Evolutionary conservation across 305 asterid genomes (phyloP).

Genomic region (Fraxinus albicans): DNA sequence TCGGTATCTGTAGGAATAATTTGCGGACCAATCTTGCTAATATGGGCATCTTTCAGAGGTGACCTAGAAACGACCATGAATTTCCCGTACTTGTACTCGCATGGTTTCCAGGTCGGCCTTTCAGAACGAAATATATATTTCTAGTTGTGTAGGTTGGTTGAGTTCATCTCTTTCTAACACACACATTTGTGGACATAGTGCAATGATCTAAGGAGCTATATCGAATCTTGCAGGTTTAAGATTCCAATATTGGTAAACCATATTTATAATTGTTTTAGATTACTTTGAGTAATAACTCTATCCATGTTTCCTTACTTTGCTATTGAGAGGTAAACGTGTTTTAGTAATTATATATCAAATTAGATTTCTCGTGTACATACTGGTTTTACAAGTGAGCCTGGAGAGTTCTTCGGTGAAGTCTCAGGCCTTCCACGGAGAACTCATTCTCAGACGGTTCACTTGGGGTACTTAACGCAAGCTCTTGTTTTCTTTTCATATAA

Average conservation of each 20-base stretch:
- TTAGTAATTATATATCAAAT: neutral
- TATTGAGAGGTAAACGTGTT: neutral
- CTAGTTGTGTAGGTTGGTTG: neutral
- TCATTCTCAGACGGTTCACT: neutral
- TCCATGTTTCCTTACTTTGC: neutral
- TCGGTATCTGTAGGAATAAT: slow-evolving; percentile 20
- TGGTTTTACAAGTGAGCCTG: neutral
- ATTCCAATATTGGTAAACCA: neutral
- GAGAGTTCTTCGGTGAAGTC: neutral
- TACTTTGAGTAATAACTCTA: neutral
- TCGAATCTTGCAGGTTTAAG: neutral
- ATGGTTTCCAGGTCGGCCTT: slow-evolving; percentile 24
- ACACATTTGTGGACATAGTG: neutral
- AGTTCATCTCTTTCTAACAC: neutral
- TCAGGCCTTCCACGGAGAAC: neutral
- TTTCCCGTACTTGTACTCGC: slow-evolving; percentile 18
- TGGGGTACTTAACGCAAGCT: neutral
- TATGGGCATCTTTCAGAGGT: slow-evolving; percentile 22
- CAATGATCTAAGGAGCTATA: neutral
- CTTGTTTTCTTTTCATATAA: neutral
- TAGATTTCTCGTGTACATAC: neutral
- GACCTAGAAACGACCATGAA: slow-evolving; percentile 20
- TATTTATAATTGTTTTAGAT: no score
- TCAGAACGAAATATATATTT: neutral
- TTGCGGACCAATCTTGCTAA: slow-evolving; percentile 28